A percentile compares a stretch with the other conserved stretches of the same genome.
These are phyloP conservation scores for Solanum paucissectum DNA, from an alignment of 257 asterid genomes.

Conservation along the genomic window DNA sequence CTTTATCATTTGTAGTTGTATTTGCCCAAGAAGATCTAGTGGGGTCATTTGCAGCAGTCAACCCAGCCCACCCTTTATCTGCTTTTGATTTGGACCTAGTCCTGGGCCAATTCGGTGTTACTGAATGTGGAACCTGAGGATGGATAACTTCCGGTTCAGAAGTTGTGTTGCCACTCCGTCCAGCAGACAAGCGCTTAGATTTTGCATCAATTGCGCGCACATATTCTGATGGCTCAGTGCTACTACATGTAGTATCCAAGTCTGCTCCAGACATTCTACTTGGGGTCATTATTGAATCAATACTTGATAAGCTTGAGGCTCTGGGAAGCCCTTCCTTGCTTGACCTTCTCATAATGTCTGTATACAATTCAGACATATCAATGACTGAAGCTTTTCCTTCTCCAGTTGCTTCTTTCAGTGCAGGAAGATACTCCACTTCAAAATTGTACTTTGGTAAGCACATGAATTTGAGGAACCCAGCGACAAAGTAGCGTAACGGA, in stretches of 20 bases:
- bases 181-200: constrained; percentile 77
- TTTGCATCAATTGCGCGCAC: constrained; percentile 92
- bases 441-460: constrained; percentile 91
- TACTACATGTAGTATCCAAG: constrained; percentile 67
- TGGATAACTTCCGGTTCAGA: constrained; percentile 90
- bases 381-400: constrained; percentile 45
- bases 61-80: constrained; percentile 69
- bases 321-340: constrained; percentile 94
- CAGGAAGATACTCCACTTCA: constrained; percentile 89
- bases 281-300: constrained; percentile 91
- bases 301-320: constrained; percentile 91
- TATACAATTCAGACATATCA: constrained; percentile 83
- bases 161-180: constrained; percentile 46
- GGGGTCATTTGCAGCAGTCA: constrained; percentile 41
- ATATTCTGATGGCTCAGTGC: constrained; percentile 85
- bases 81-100: constrained; percentile 80
- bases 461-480: constrained; percentile 84
- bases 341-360: constrained; percentile 89
- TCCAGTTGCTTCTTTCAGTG: constrained; percentile 33
- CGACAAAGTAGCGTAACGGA: constrained; percentile 90
- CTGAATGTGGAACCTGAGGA: constrained; percentile 66
- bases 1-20: constrained; percentile 54
- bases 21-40: constrained; percentile 74
- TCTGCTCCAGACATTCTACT: constrained; percentile 64
- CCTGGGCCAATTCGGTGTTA: constrained; percentile 82